Evolutionary conservation across 306 rosid genomes (phyloP), one percentile per base, ranked within the genome.

Genomic region (Cucumis cinereus): DNA sequence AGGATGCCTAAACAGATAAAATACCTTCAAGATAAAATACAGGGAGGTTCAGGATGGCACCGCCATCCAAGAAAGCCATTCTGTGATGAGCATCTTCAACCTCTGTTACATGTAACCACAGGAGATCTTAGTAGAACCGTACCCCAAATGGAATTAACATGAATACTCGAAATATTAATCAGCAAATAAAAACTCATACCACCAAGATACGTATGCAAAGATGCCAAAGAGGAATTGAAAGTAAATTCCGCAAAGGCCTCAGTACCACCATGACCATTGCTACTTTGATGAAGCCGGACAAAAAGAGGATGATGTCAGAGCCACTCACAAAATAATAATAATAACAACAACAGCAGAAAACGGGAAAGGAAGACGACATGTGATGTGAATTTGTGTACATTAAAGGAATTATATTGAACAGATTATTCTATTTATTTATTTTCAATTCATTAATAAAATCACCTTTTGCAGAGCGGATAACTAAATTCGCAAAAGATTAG

Each of bases 11-110:
- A 38, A 38, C 67, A 74, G 23, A 55, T 6, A n/a, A n/a, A 24
- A 20, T 79, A 92, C 99, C 99, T 89, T 85, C 85, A 5, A 94
- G 96, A 82, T 82, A 87, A 77, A 94, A 91, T 38, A 94, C 84
- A 13, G 97, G 97, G 77, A 94, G 81, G 81, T 76, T 89, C 76
- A 90, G 58, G 53, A 86, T 23, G 55, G 95, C 90, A 26, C 93
- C 97, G 1, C 89, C 91, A 41, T 94, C 99, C 85, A 94, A 80
- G 82, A 94, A 89, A 36, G 95, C 83, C 71, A 88, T 83, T 75
- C 93, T 85, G 78, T 83, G 88, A 78, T 88, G 96, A 10, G 99
- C 88, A 80, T 94, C 99, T 84, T 94, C 97, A 64, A 94, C 97
- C 78, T 92, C 99, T 94, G 81, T 77, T n/a, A 58, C 79, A 74